Base-by-base conservation (phyloP, 495 filamentous ascomycete genomes). In the Astrothelium macrocarpum region DNA sequence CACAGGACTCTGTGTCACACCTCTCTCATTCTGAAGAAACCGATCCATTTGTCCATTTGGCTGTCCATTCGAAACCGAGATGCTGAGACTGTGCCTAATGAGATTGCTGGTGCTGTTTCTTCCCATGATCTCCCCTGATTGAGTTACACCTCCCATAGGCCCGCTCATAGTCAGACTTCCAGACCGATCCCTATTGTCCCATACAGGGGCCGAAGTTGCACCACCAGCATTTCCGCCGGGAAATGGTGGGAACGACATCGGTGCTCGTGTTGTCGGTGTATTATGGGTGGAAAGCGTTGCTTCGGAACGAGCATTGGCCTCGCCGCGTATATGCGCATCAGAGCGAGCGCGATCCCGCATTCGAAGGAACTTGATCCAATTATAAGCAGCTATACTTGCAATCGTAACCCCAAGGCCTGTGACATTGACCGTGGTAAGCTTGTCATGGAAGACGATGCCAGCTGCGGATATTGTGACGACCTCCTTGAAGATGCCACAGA, bases 401-500 rank as follows among this genome's bases (percentile, higher is more conserved):
- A 99, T 90, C 0, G 95, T 99, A 32, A 97, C 83, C n/a, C 91
- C 71, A 12, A 99, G 75, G 3, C 95, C 95, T 3, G 86, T 84
- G 0, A 97, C 74, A 70, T 99, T 99, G 77, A 99, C 84, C 1
- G 87, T 80, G 0, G 94, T 97, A 65, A 99, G 83, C 60, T 82
- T 82, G 70, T 99, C 95, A 68, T 91, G 84, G 77, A 97, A 99
- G 5, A 95, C 85, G 16, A 95, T 73, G 23, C 89, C 89, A 0
- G 94, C 95, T 1, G 90, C 90, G 43, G 85, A 85, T 71, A 99
- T 97, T 5, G 95, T 99, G 60, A 99, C 86, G 12, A 96, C 95
- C 76, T 99, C 95, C 75, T 99, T 99, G 80, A 99, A 97, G 60
- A 97, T 99, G 58, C 95, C 95, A 66, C 91, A 95, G 62, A 99